Evolutionary conservation across 306 rosid species (phyloP), one percentile per base, ranked within the genome.

Genomic region (Medicago lupulina): DNA sequence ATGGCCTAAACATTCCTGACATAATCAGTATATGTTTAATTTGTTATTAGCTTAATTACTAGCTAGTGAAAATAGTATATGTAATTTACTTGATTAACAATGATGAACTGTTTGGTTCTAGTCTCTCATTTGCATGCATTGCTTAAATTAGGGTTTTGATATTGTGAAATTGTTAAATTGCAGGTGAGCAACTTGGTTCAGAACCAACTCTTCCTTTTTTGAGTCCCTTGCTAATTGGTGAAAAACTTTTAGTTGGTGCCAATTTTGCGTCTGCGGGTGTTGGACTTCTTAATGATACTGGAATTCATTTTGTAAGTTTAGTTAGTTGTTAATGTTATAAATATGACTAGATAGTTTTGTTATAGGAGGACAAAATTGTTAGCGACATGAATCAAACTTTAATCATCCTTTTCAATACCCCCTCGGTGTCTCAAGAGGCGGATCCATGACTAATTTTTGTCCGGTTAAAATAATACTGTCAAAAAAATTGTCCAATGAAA

Each of bases 221-320:
- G 88, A 92, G 92, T 54, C 97, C 97, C 12, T 41, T 43, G 0
- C 83, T 92, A 16, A 40, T 9, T 0, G 93, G 91, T 44, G 51
- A 89, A 54, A 87, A 59, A 8, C 92, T 92, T n/a, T 88, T 92
- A 6, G 88, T 84, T 19, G 97, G 97, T 67, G 97, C 97, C 6
- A 92, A 92, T 86, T 89, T 92, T 74, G 97, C 97, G 0, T 92
- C 97, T 0, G 97, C 97, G 0, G 97, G 97, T 40, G 87, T 92
- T 41, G 97, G 97, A 34, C 88, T 92, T 66, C 97, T 92, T 70
- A 92, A 92, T 61, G 97, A 92, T 82, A 92, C 97, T 0, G 97
- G 97, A 44, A 46, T 77, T 28, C 96, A 93, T 74, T 93, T 93
- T 87, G 98, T 93, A 73, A 79, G 94, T 54, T 1, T 46, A 46